Percentiles rank a stretch among this genome's conserved stretches.
These are phyloP conservation scores for Eucalyptus urophylla DNA, from an alignment of 345 rosid genomes.

Conservation along the genomic window DNA sequence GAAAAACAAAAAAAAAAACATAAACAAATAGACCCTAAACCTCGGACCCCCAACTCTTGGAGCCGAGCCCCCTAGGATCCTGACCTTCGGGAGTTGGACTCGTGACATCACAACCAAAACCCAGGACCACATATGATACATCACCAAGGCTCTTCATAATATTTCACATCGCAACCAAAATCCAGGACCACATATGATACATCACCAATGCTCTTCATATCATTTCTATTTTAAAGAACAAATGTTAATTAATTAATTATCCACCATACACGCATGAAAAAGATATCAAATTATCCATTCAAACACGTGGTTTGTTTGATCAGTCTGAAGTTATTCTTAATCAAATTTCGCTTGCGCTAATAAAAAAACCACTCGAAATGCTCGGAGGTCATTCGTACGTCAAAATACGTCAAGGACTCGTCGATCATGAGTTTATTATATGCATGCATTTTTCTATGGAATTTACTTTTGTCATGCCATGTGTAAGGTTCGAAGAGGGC, in stretches of 20 bases:
- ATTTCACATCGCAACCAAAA: not conserved
- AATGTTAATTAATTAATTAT: not conserved
- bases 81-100: not conserved
- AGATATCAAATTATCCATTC: not conserved
- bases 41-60: not conserved
- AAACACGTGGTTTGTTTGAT: not conserved
- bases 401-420: not conserved
- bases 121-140: not conserved
- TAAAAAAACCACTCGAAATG: not conserved
- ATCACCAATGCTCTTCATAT: not conserved
- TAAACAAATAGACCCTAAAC: too few species aligned
- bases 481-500: not conserved
- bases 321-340: not conserved
- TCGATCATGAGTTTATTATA: not conserved
- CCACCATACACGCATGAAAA: not conserved
- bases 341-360: rapidly evolving
- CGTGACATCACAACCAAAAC: not conserved
- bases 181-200: not conserved
- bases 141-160: not conserved
- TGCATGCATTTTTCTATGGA: not conserved
- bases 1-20: too few species aligned
- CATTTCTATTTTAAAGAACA: not conserved
- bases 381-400: rapidly evolving
- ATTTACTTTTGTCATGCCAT: not conserved
- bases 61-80: not conserved